These are phyloP conservation scores for Myrica gale DNA, from an alignment of 306 rosid species.

Conservation along the genomic window DNA sequence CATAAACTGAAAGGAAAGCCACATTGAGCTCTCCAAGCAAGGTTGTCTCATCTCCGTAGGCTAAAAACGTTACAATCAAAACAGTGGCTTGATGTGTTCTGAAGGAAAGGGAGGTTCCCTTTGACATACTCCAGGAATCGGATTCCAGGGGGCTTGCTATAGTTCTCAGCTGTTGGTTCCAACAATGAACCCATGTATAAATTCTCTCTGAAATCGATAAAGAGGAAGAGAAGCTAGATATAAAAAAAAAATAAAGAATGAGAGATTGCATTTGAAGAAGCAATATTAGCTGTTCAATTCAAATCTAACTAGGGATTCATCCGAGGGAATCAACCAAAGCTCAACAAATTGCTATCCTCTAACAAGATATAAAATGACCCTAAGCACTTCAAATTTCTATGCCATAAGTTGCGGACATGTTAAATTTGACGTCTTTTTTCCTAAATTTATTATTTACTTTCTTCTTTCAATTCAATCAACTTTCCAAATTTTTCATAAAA, in stretches of 20 bases:
- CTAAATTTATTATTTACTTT: not conserved
- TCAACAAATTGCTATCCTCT: not conserved
- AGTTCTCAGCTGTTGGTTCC: constrained; percentile 39
- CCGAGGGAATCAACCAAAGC: constrained; percentile 1
- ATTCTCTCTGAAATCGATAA: constrained; percentile 18
- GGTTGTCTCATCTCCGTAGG: constrained; percentile 86
- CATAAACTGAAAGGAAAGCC: constrained; percentile 85
- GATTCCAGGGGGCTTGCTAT: constrained; percentile 58
- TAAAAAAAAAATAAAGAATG: not conserved
- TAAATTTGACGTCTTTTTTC: not conserved
- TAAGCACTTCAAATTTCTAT: not conserved
- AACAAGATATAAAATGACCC: not conserved
- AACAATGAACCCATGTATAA: constrained; percentile 51
- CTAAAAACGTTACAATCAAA: constrained; percentile 74
- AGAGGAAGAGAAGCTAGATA: constrained; percentile 34
- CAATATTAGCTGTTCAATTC: not conserved
- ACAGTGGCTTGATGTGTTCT: constrained; percentile 80
- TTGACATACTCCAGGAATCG: constrained; percentile 49
- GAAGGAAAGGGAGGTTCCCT: constrained; percentile 65
- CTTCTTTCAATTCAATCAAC: not conserved
- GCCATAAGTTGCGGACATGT: not conserved
- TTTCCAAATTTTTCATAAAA: not conserved
- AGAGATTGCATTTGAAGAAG: constrained; percentile 5
- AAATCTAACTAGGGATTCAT: constrained; percentile 12
- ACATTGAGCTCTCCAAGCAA: constrained; percentile 87